A percentile compares a stretch with the other conserved stretches of the same genome.
phyloP scores from a whole-genome alignment of 2,329 filamentous ascomycete genomes.

The Ophioceras dolichostomum region DNA sequence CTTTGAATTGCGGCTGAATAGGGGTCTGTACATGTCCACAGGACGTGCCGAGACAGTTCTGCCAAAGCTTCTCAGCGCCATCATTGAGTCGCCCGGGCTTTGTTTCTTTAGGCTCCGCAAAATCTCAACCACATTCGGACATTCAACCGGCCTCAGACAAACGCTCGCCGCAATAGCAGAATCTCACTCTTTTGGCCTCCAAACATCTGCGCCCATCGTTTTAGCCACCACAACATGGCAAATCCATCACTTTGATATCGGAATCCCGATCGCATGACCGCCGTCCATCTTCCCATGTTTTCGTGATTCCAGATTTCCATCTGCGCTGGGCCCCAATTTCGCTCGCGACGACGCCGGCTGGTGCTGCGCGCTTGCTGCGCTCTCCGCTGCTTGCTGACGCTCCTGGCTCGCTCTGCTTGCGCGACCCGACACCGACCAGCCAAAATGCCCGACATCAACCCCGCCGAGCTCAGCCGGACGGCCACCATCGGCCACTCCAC shows the following conservation, averaged over 20 bases:
- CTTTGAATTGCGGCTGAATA: too few relatives aligned
- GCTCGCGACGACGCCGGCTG: slow-evolving; percentile 31
- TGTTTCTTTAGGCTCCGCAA: neutral
- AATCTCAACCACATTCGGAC: neutral
- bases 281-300: slow-evolving; percentile 24
- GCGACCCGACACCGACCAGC: neutral
- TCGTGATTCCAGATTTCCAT: slow-evolving; percentile 27
- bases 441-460: slow-evolving; percentile 58
- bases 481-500: slow-evolving; percentile 45
- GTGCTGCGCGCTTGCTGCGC: too few relatives aligned
- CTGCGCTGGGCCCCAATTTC: slow-evolving; percentile 30
- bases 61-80: too few relatives aligned
- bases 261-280: slow-evolving; percentile 28
- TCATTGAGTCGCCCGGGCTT: too few relatives aligned
- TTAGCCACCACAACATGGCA: slow-evolving; percentile 24
- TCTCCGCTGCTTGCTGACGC: slow-evolving; percentile 1
- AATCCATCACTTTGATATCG: slow-evolving; percentile 29
- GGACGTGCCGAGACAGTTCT: too few relatives aligned
- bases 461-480: slow-evolving; percentile 54
- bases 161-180: neutral
- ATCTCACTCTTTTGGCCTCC: too few relatives aligned
- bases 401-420: slow-evolving; percentile 3
- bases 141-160: neutral
- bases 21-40: too few relatives aligned
- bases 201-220: slow-evolving; percentile 7